A percentile compares a stretch with the other conserved stretches of the same genome.
phyloP scores from a whole-genome alignment of 768 basidiomycete genomes.

The Boletus sp. region DNA sequence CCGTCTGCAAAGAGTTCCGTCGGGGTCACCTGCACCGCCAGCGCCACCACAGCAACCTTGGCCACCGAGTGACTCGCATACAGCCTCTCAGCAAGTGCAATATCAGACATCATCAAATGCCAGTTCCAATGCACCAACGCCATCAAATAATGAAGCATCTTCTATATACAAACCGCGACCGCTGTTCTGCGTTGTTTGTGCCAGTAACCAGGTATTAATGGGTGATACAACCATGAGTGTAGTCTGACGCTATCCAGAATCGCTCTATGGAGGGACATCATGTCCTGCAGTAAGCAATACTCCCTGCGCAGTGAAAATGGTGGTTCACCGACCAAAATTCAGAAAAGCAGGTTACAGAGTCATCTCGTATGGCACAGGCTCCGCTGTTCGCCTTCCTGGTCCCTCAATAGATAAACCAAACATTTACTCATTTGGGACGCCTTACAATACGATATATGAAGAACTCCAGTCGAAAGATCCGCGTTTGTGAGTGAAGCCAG shows the following conservation, averaged over 20 bases:
- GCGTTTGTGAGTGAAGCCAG: constrained; percentile 59
- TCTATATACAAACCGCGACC: constrained; percentile 63
- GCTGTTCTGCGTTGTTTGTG: constrained; percentile 96
- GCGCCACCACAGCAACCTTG: constrained; percentile 26
- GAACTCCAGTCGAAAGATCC: constrained; percentile 83
- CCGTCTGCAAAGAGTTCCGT: constrained; percentile 52
- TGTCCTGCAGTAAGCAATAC: constrained; percentile 71
- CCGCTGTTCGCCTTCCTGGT: constrained; percentile 93
- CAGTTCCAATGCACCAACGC: not conserved
- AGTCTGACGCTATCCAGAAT: constrained; percentile 54
- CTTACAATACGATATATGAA: constrained; percentile 93
- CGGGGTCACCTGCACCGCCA: constrained; percentile 35
- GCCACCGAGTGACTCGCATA: constrained; percentile 17
- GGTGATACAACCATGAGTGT: not conserved
- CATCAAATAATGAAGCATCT: constrained; percentile 7
- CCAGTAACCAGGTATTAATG: constrained; percentile 85
- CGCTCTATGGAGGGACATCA: constrained; percentile 98
- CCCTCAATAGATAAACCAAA: constrained; percentile 97
- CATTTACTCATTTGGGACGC: constrained; percentile 94
- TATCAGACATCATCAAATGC: constrained; percentile 15
- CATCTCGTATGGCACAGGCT: constrained; percentile 94
- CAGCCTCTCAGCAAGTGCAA: constrained; percentile 16
- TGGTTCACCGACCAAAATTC: constrained; percentile 10
- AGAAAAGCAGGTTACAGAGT: constrained; percentile 92
- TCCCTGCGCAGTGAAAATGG: not conserved